Base-by-base conservation (phyloP, 495 filamentous ascomycete species). In the Achaetomiella virescens region DNA sequence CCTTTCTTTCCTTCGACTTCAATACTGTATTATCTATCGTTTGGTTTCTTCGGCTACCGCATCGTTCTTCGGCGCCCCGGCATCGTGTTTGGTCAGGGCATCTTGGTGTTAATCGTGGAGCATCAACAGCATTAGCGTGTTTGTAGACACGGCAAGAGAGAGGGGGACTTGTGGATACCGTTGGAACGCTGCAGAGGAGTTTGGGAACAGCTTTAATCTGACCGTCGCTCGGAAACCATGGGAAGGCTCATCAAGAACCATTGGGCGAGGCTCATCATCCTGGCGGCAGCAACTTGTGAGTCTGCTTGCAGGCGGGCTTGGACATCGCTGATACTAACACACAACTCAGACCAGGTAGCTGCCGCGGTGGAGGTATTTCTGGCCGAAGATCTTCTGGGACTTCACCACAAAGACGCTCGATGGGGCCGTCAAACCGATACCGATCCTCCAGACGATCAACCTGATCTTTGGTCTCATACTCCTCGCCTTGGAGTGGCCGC, bases 371-470 rank as follows among this genome's bases (percentile, higher is more conserved):
- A 90, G 83, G 63, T 96, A 90, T 81, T 95, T 97, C 81, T 99
- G 91, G 91, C 95, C 95, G 52, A 99, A 99, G 75, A 83, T 97
- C 61, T 95, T 99, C 75, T 99, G 89, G 88, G 95, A 99, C 74
- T 95, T 95, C 70, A 75, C 89, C 61, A 95, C 95, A 55, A 91
- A 91, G 62, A 91, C 88, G 66, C 84, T 99, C 59, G 87, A 97
- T 66, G 79, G 75, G 42, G 87, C 87, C 50, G 90, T 97, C 50
- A 87, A 84, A 55, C 93, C 92, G 3, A 66, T 92, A 29, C 95
- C 95, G n/a, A 74, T 89, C 51, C 81, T 99, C 6, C 95, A 99
- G 70, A 90, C 86, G 65, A 77, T 97, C 72, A 99, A 99, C 66
- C 77, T 99, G n/a, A n/a, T 97, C 48, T 81, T 93, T 69, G 93